Evolutionary conservation across 1,139 yeast species (phyloP), one percentile per base, ranked within the genome.

Genomic region (Geotrichum histeridarum): DNA sequence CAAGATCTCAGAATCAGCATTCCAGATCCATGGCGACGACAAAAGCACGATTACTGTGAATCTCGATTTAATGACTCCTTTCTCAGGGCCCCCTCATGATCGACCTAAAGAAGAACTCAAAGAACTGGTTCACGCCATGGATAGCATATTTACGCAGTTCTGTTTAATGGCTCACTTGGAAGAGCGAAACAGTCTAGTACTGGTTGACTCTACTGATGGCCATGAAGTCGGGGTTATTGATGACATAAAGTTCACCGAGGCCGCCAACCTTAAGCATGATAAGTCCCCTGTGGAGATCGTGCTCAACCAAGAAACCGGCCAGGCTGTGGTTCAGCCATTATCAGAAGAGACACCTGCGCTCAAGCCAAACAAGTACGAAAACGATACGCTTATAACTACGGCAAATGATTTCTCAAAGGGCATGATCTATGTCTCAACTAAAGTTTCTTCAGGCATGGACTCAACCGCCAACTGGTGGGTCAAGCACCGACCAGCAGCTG

Each of bases 381-480:
- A 42, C 12, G 57, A 55, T 38, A n/a, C 32, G 5, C 45, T 55
- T 15, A 33, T 52, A 9, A 42, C 54, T 17, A 42, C 54, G 4
- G 57, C 54, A 6, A 47, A 30, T 1, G 54, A 48, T 7, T 22
- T 55, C 9, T 55, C 57, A 32, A 46, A 46, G 4, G 43, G 51
- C 15, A 22, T 55, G 30, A 43, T 55, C 1, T 52, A 15, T 27
- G 53, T 47, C 22, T 51, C 57, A 1, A 31, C 32, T 30, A 52
- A 48, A 35, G 30, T 55, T 5, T 41, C 55, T 8, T 38, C 44
- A 1, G 57, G 57, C 12, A 27, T 55, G 18, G 43, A 41, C 9
- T 42, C 38, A 8, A 49, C 55, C 14, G 57, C 57, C 18, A 27
- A 17, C 35, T 55, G 57, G 57, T 55, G 54, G 54, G 53, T 42